A percentile compares a stretch with the other conserved stretches of the same genome.
Conservation (phyloP, 2,329 filamentous ascomycete species). For the Fusarium annulatum region DNA sequence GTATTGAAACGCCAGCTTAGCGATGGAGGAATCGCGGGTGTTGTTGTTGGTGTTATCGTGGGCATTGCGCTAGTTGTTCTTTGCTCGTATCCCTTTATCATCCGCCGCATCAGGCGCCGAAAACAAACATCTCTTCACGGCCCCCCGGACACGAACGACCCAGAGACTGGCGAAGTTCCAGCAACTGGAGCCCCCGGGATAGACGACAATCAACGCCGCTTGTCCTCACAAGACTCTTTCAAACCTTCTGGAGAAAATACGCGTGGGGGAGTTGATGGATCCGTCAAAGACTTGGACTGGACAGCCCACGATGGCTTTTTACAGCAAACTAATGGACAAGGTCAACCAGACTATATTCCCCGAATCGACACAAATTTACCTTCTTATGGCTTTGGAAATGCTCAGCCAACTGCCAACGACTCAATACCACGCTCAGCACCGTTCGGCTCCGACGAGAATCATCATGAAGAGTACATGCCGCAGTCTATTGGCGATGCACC, state of each 20-base stretch:
- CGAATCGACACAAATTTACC: conserved; percentile 33
- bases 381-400: conserved; percentile 5
- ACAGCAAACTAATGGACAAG: conserved; percentile 29
- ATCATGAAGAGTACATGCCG: conserved; percentile 45
- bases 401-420: conserved; percentile 23
- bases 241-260: conserved; percentile 47
- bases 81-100: conserved; percentile 55
- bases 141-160: conserved; percentile 40
- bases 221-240: conserved; percentile 53
- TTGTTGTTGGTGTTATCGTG: conserved; percentile 51
- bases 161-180: conserved; percentile 46
- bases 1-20: conserved; percentile 46
- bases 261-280: conserved; percentile 43
- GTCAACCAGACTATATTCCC: conserved; percentile 18
- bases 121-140: conserved; percentile 39
- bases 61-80: conserved; percentile 49
- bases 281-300: conserved; percentile 45
- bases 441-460: conserved; percentile 38
- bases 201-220: conserved; percentile 44
- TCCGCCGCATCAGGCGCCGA: conserved; percentile 47
- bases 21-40: conserved; percentile 53
- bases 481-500: conserved; percentile 45
- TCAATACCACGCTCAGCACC: conserved; percentile 35
- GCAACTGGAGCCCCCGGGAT: conserved; percentile 15
- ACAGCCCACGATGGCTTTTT: conserved; percentile 28